Conservation (phyloP, 2,329 filamentous ascomycete species). For the Myriosclerotinia scirpicola region DNA sequence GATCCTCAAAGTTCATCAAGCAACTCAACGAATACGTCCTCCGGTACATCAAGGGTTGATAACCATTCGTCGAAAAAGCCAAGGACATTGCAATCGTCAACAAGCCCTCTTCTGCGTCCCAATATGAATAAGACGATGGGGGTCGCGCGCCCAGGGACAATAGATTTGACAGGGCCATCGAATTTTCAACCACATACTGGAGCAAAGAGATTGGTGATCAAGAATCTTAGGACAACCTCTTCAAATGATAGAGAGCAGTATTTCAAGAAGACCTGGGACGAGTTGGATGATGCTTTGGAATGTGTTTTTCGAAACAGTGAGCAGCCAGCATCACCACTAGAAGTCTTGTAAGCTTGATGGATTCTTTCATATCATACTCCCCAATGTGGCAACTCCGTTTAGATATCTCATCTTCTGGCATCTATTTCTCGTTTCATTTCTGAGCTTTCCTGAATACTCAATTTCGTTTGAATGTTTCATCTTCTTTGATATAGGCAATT, state of each 20-base stretch:
- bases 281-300: constrained; percentile 71
- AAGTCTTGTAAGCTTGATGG: constrained; percentile 56
- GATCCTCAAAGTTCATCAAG: constrained; percentile 22
- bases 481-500: not conserved
- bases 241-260: constrained; percentile 69
- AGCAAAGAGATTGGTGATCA: constrained; percentile 85
- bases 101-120: constrained; percentile 25
- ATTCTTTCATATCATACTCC: not conserved
- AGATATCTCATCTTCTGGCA: not conserved
- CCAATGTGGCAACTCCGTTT: not conserved
- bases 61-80: constrained; percentile 59
- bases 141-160: constrained; percentile 27
- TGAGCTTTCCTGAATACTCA: not conserved
- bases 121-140: constrained; percentile 35
- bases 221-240: constrained; percentile 73
- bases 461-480: not conserved
- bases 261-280: constrained; percentile 71
- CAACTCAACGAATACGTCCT: constrained; percentile 9
- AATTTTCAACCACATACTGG: constrained; percentile 71
- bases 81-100: constrained; percentile 68
- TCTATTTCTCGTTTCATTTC: not conserved
- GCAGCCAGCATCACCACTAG: constrained; percentile 70
- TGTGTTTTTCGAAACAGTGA: constrained; percentile 69
- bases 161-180: constrained; percentile 35
- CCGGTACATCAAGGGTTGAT: not conserved